A percentile compares a stretch with the other conserved stretches of the same genome.
These are phyloP conservation scores for Gnaphalium uliginosum DNA, from an alignment of 129 eudicot genomes.

Conservation along the genomic window DNA sequence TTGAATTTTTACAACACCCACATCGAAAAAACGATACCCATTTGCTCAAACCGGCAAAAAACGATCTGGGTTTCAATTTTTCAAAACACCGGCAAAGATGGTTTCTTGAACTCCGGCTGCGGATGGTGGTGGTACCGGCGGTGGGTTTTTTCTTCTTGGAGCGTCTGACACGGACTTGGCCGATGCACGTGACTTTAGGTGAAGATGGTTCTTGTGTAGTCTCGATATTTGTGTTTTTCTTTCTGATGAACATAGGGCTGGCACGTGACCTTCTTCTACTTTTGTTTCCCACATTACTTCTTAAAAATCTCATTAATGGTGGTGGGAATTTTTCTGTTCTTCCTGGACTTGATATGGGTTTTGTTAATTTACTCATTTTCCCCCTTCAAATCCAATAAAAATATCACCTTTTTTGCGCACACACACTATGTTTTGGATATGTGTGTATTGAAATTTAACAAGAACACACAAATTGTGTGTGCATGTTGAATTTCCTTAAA, in stretches of 20 bases:
- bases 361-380: conserved; percentile 26
- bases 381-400: background rate
- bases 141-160: conserved; percentile 29
- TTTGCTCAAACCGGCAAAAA: conserved; percentile 27
- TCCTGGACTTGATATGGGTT: conserved; percentile 55
- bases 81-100: conserved; percentile 16
- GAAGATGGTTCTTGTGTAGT: conserved; percentile 46
- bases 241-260: conserved; percentile 37
- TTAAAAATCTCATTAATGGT: conserved; percentile 54
- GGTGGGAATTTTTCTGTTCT: conserved; percentile 51
- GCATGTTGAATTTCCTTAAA: conserved; percentile 22
- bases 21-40: conserved; percentile 40
- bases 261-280: conserved; percentile 45
- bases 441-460: background rate
- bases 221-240: conserved; percentile 37
- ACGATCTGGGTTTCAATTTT: conserved; percentile 23
- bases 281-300: conserved; percentile 46
- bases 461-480: conserved; percentile 26
- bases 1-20: conserved; percentile 23
- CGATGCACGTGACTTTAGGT: conserved; percentile 52
- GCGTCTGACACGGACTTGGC: conserved; percentile 49
- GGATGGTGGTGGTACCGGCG: conserved; percentile 5
- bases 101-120: conserved; percentile 21
- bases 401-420: background rate
- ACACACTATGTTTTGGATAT: background rate